Percentiles rank a stretch among this genome's conserved stretches.
phyloP scores from a whole-genome alignment of 169 alveolate species.

The Amoebophrya sp. region DNA sequence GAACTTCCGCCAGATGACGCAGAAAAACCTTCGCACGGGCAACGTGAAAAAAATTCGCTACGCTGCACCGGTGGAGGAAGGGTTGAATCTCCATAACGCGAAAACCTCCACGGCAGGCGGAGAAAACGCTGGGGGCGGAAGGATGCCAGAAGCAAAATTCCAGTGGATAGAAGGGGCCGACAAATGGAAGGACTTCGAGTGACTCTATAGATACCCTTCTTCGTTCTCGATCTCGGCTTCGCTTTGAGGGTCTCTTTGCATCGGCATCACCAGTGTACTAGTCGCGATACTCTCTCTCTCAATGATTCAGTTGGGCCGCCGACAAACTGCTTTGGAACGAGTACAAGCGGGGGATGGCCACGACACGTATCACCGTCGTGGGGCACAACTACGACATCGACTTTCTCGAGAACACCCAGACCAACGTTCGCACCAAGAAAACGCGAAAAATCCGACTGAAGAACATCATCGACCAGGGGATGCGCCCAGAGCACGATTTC shows the following conservation, averaged over 20 bases:
- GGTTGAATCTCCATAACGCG: too few relatives aligned
- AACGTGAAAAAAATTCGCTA: background rate
- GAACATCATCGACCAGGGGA: background rate
- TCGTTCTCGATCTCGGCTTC: too few relatives aligned
- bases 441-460: background rate
- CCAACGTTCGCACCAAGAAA: background rate
- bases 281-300: too few relatives aligned
- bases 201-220: too few relatives aligned
- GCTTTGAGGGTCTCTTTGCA: background rate
- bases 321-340: background rate
- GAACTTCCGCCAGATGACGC: background rate
- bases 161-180: background rate
- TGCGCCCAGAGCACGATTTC: background rate
- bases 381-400: background rate
- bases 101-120: background rate
- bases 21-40: background rate
- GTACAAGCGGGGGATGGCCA: background rate
- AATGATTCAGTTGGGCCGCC: background rate
- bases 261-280: background rate
- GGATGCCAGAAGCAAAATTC: background rate
- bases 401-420: background rate
- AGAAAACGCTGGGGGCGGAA: too few relatives aligned
- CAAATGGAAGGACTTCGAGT: constrained; percentile 3
- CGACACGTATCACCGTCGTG: background rate
- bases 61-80: too few relatives aligned